A percentile compares a stretch with the other conserved stretches of the same genome.
Evolutionary conservation across 306 rosid species (phyloP).

Genomic region (Purshia tridentata): DNA sequence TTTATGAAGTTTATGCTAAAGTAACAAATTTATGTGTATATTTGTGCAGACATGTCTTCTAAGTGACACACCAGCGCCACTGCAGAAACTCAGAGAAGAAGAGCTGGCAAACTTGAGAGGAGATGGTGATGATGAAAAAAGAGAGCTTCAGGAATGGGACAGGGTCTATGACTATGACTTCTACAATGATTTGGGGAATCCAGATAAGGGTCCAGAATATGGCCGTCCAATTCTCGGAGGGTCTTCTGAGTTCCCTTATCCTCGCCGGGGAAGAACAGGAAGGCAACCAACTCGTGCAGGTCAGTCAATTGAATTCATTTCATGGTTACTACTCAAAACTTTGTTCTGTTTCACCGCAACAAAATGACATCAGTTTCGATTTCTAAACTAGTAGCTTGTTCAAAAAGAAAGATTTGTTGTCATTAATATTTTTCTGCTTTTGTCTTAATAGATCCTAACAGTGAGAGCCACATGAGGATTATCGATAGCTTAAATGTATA

Average conservation of each 20-base stretch:
- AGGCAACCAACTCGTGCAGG: conserved; percentile 55
- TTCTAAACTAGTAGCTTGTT: too few species aligned
- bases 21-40: conserved; percentile 3
- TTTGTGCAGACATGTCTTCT: conserved; percentile 60
- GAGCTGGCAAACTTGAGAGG: conserved; percentile 72
- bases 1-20: too few species aligned
- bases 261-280: conserved; percentile 80
- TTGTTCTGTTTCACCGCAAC: background rate
- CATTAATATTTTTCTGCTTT: background rate
- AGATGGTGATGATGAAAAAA: conserved; percentile 33
- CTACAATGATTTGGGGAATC: conserved; percentile 66
- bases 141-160: conserved; percentile 63
- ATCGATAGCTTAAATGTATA: conserved; percentile 57
- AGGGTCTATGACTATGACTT: conserved; percentile 77
- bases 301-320: conserved; percentile 20
- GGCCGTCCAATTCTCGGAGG: conserved; percentile 84
- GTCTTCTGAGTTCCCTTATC: conserved; percentile 68
- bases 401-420: background rate
- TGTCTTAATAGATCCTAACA: conserved; percentile 45
- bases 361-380: too few species aligned
- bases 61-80: conserved; percentile 61
- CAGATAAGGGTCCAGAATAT: conserved; percentile 45
- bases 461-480: conserved; percentile 53
- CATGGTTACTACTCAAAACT: background rate
- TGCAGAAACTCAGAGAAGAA: conserved; percentile 61